A percentile compares a stretch with the other conserved stretches of the same genome.
phyloP scores from a whole-genome alignment of 495 filamentous ascomycete genomes.

The Halenospora varia region DNA sequence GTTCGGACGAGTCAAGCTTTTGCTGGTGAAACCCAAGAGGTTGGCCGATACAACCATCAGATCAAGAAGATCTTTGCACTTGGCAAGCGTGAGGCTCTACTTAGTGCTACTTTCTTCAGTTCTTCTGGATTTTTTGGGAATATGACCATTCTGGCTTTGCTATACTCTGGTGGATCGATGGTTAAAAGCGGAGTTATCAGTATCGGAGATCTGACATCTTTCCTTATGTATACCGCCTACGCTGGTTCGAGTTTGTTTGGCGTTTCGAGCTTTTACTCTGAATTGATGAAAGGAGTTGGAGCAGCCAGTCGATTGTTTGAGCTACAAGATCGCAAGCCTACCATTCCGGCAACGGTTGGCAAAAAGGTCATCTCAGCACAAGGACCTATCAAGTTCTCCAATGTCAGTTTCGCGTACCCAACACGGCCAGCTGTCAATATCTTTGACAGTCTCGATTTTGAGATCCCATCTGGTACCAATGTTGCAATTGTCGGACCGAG shows the following conservation, averaged over 20 bases:
- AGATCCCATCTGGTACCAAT: conserved; percentile 87
- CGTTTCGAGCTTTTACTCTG: conserved; percentile 91
- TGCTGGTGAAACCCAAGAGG: conserved; percentile 85
- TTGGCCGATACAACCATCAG: conserved; percentile 85
- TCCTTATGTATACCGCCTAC: conserved; percentile 96
- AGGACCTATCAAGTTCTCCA: conserved; percentile 80
- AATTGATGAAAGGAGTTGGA: conserved; percentile 97
- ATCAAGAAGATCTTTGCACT: conserved; percentile 87
- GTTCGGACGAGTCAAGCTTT: conserved; percentile 95
- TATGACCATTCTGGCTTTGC: conserved; percentile 88
- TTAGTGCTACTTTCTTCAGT: conserved; percentile 89
- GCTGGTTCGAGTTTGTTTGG: conserved; percentile 90
- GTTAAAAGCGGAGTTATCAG: conserved; percentile 81
- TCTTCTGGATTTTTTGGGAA: conserved; percentile 86
- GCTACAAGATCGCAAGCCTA: conserved; percentile 86
- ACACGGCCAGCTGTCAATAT: conserved; percentile 87
- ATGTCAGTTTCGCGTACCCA: conserved; percentile 84
- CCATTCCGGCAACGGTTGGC: conserved; percentile 80
- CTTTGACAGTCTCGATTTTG: conserved; percentile 84
- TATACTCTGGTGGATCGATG: conserved; percentile 87
- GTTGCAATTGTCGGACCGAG: conserved; percentile 95
- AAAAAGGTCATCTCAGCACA: conserved; percentile 72
- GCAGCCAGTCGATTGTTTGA: conserved; percentile 94
- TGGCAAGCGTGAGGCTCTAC: conserved; percentile 77
- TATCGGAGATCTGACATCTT: conserved; percentile 91